These are phyloP conservation scores for Botrytis byssoidea DNA, from an alignment of 2,329 filamentous ascomycete species.

Conservation along the genomic window DNA sequence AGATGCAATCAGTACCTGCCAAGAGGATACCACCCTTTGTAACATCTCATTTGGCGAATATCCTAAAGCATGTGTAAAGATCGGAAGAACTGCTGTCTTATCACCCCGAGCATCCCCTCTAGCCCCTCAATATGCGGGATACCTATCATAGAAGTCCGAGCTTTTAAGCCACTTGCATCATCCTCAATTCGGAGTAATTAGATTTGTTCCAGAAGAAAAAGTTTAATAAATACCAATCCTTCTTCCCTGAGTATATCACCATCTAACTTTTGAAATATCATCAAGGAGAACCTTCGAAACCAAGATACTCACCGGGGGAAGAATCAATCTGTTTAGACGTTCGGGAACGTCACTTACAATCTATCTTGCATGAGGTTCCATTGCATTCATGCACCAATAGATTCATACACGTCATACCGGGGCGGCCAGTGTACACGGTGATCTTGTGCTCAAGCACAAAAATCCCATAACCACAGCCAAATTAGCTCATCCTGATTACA, in stretches of 20 bases:
- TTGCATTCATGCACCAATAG: constrained; percentile 12
- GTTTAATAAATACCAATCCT: not conserved
- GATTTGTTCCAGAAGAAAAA: constrained; percentile 14
- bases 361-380: constrained; percentile 5
- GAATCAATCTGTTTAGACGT: not conserved
- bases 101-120: constrained; percentile 8
- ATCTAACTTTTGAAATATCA: not conserved
- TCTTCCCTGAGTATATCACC: not conserved
- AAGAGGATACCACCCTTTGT: constrained; percentile 1
- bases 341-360: constrained; percentile 5
- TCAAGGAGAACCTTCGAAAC: not conserved
- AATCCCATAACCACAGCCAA: constrained; percentile 12
- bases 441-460: not conserved
- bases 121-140: constrained; percentile 7
- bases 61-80: constrained; percentile 1
- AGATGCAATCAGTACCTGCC: constrained; percentile 10
- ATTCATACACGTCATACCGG: constrained; percentile 14
- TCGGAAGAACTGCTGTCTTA: constrained; percentile 13
- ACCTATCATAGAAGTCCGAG: constrained; percentile 9
- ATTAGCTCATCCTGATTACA: constrained; percentile 5
- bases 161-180: constrained; percentile 17
- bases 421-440: constrained; percentile 4
- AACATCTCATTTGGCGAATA: constrained; percentile 7
- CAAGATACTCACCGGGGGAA: not conserved
- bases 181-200: not conserved